A percentile compares a stretch with the other conserved stretches of the same genome.
Evolutionary conservation across 169 alveolate species (phyloP).

Genomic region (Babesia bovis): DNA sequence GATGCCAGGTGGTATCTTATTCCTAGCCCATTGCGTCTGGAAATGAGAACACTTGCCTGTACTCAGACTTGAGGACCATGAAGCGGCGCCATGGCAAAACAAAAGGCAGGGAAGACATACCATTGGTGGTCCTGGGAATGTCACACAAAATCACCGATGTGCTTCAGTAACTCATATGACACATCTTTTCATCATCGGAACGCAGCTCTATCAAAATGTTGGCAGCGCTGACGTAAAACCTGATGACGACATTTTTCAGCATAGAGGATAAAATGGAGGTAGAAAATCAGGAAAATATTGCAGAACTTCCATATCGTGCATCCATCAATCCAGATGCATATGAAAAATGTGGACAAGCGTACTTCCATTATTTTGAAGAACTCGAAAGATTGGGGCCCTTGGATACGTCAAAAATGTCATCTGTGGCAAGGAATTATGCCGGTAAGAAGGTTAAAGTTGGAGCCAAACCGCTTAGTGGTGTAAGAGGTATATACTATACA

Average conservation of each 20-base stretch:
- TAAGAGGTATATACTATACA: slow-evolving; percentile 60
- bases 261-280: background rate
- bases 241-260: background rate
- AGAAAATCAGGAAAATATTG: background rate
- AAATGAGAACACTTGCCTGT: background rate
- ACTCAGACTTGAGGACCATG: background rate
- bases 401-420: background rate
- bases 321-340: slow-evolving; percentile 23
- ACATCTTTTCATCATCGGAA: background rate
- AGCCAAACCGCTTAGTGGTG: slow-evolving; percentile 64
- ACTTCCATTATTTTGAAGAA: slow-evolving; percentile 31
- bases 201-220: slow-evolving; percentile 2
- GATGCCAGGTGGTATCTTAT: background rate
- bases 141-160: slow-evolving; percentile 9
- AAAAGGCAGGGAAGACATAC: background rate
- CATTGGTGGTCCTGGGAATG: background rate
- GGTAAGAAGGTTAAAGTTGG: slow-evolving; percentile 38
- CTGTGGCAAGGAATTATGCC: background rate
- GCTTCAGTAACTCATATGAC: slow-evolving; percentile 10
- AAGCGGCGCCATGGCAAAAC: slow-evolving; percentile 3
- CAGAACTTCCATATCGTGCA: slow-evolving; percentile 22
- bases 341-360: slow-evolving; percentile 5
- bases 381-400: slow-evolving; percentile 49
- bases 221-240: background rate
- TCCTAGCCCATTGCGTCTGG: background rate